Evolutionary conservation across 371 early-diverging fungal species (phyloP).

Genomic region (Mucor plumbeus): DNA sequence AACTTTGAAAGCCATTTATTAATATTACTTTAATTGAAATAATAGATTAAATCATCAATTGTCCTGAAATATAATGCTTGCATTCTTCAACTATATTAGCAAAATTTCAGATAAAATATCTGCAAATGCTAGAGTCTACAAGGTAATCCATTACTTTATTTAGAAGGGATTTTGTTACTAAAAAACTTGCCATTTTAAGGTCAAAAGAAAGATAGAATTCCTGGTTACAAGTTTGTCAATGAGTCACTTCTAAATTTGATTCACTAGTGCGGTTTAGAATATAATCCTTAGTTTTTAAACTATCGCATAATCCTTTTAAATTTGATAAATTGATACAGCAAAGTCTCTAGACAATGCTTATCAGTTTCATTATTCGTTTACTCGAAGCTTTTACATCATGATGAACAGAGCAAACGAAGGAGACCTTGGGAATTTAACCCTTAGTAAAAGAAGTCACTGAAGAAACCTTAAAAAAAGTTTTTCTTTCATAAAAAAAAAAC

Average conservation of each 20-base stretch:
- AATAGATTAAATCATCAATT: no score
- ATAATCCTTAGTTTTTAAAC: no score
- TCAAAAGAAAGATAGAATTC: not conserved
- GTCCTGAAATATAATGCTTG: not conserved
- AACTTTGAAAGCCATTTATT: no score
- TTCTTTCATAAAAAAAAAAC: not conserved
- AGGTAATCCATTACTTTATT: not conserved
- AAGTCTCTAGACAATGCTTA: no score
- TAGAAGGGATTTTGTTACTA: not conserved
- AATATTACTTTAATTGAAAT: no score
- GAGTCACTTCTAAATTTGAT: not conserved
- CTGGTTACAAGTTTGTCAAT: not conserved
- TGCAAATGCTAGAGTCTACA: not conserved
- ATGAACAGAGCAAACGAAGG: no score
- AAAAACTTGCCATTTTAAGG: not conserved
- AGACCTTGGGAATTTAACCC: not conserved
- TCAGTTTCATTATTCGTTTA: no score
- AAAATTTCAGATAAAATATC: not conserved
- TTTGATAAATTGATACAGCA: no score
- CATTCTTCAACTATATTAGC: not conserved
- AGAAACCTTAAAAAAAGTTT: constrained; percentile 10
- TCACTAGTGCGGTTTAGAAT: no score
- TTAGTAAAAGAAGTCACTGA: constrained; percentile 9
- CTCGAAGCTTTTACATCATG: no score
- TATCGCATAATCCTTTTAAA: no score